Percentiles rank a stretch among this genome's conserved stretches.
These are phyloP conservation scores for Cryptococcus sp. DNA, from an alignment of 1,284 basidiomycete species.

Conservation along the genomic window DNA sequence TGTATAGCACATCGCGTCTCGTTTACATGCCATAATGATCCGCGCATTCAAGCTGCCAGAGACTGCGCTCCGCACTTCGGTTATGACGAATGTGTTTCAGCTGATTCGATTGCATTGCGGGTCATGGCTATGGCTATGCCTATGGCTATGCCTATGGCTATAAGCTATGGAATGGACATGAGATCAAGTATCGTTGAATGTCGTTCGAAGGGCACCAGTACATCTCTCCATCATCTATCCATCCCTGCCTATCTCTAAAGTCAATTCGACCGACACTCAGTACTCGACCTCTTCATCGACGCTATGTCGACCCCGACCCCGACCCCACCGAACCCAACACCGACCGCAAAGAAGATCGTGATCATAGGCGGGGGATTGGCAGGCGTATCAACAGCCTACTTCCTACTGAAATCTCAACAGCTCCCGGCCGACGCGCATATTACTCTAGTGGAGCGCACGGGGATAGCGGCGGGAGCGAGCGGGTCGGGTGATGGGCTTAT, in stretches of 20 bases:
- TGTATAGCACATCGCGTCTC: no score
- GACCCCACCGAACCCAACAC: background rate
- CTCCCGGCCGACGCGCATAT: slow-evolving; percentile 54
- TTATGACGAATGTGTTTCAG: no score
- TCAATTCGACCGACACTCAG: background rate
- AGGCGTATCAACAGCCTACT: slow-evolving; percentile 73
- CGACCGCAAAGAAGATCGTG: slow-evolving; percentile 18
- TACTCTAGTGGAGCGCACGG: slow-evolving; percentile 63
- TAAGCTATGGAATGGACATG: no score
- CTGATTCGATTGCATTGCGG: no score
- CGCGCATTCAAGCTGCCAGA: no score
- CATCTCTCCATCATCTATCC: background rate
- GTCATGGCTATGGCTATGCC: no score
- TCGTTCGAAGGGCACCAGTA: background rate
- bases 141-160: no score
- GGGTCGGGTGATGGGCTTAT: slow-evolving; percentile 82
- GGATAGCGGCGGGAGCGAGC: slow-evolving; percentile 59
- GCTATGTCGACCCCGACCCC: background rate
- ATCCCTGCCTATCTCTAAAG: background rate
- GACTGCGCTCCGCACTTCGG: no score
- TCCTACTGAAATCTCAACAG: slow-evolving; percentile 17
- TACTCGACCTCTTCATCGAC: background rate
- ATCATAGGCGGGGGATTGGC: slow-evolving; percentile 66
- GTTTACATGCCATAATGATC: no score
- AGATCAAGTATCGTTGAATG: background rate